Evolutionary conservation across 768 basidiomycete species (phyloP).

Genomic region (Auricularia cornea): DNA sequence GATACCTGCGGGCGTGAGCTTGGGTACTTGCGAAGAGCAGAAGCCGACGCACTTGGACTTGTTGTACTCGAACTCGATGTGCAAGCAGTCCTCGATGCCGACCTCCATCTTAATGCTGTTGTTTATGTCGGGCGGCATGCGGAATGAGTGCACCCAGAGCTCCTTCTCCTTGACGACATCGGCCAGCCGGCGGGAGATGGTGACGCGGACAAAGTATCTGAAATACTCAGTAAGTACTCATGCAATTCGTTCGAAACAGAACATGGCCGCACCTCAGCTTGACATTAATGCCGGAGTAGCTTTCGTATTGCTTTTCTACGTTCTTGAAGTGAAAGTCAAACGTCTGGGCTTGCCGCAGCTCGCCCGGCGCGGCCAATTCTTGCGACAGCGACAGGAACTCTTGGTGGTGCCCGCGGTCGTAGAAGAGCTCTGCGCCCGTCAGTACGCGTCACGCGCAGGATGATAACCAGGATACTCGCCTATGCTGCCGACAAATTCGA

Average conservation of each 20-base stretch:
- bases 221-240: not conserved
- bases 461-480: conserved; percentile 49
- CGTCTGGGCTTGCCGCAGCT: conserved; percentile 93
- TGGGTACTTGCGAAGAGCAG: too few species aligned
- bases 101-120: conserved; percentile 99
- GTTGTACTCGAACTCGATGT: conserved; percentile 99
- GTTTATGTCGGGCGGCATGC: conserved; percentile 97
- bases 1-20: conserved; percentile 62
- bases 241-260: conserved; percentile 7
- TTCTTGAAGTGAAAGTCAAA: conserved; percentile 98
- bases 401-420: conserved; percentile 96
- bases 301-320: conserved; percentile 98
- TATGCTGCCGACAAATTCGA: conserved; percentile 94
- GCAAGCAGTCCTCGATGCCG: conserved; percentile 96
- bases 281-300: conserved; percentile 96
- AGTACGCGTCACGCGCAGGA: not conserved
- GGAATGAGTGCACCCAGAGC: conserved; percentile 95
- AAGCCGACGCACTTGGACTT: conserved; percentile 83
- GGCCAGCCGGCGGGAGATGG: conserved; percentile 85
- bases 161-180: conserved; percentile 92
- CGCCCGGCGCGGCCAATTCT: conserved; percentile 92
- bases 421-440: conserved; percentile 64
- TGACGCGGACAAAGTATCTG: conserved; percentile 89
- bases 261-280: conserved; percentile 70
- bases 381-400: conserved; percentile 95